Evolutionary conservation across 2,329 filamentous ascomycete species (phyloP).

Genomic region (Gaeumannomyces tritici): DNA sequence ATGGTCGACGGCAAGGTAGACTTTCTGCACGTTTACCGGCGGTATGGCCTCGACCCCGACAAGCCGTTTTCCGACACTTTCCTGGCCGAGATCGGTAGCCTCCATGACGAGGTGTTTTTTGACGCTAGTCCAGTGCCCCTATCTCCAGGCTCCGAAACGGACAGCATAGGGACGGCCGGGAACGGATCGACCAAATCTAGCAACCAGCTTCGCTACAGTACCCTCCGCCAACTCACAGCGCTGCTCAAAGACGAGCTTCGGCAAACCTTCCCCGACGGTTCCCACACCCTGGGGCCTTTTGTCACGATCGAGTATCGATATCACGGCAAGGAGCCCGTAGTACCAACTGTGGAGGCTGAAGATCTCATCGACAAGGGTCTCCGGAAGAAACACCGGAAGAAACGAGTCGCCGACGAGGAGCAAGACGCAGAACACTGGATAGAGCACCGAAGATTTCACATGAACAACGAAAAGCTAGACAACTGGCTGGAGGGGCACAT

Average conservation of each 20-base stretch:
- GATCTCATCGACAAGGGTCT: background rate
- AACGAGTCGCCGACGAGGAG: slow-evolving; percentile 3
- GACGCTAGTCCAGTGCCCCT: slow-evolving; percentile 22
- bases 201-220: slow-evolving; percentile 34
- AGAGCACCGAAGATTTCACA: slow-evolving; percentile 50
- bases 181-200: slow-evolving; percentile 21
- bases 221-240: slow-evolving; percentile 34
- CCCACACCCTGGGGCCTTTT: slow-evolving; percentile 36
- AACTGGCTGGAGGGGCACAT: slow-evolving; percentile 60
- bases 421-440: slow-evolving; percentile 29
- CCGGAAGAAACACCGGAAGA: background rate
- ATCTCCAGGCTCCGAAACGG: slow-evolving; percentile 9
- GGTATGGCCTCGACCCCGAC: slow-evolving; percentile 60
- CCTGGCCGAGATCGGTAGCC: slow-evolving; percentile 59
- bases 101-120: slow-evolving; percentile 58
- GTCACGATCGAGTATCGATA: slow-evolving; percentile 43
- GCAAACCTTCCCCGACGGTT: slow-evolving; percentile 42
- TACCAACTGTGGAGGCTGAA: background rate
- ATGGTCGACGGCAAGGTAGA: slow-evolving; percentile 65
- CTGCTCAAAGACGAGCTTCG: slow-evolving; percentile 36
- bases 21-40: slow-evolving; percentile 56
- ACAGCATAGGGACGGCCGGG: slow-evolving; percentile 7
- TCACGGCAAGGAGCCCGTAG: slow-evolving; percentile 12
- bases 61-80: slow-evolving; percentile 69
- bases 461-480: slow-evolving; percentile 53